A percentile compares a stretch with the other conserved stretches of the same genome.
phyloP scores from a whole-genome alignment of 1,139 yeast genomes.

The Kodamaea anthophila region DNA sequence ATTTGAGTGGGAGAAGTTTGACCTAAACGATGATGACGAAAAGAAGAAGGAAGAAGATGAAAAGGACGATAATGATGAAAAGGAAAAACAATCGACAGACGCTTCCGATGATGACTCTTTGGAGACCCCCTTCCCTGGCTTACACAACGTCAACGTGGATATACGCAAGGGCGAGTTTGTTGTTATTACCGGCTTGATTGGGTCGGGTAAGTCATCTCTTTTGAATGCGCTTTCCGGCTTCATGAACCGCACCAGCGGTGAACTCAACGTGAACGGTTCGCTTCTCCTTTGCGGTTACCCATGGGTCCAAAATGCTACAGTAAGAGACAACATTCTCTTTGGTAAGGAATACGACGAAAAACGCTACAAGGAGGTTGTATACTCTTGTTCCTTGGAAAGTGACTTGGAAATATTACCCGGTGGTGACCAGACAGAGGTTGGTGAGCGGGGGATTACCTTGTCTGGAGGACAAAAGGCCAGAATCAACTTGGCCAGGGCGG shows the following conservation, averaged over 20 bases:
- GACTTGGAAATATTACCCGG: constrained; percentile 14
- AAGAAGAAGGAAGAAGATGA: constrained; percentile 1
- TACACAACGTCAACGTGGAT: constrained; percentile 23
- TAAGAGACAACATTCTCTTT: constrained; percentile 57
- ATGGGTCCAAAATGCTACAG: constrained; percentile 40
- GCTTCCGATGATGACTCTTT: neutral
- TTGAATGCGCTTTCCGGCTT: constrained; percentile 41
- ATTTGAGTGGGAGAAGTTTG: constrained; percentile 59
- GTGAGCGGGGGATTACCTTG: constrained; percentile 17
- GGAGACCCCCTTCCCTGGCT: constrained; percentile 6
- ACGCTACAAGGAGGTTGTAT: constrained; percentile 49
- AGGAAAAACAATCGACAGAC: constrained; percentile 1
- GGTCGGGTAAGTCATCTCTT: constrained; percentile 45
- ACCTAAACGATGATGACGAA: constrained; percentile 2
- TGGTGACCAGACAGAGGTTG: constrained; percentile 17
- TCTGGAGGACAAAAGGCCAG: constrained; percentile 20
- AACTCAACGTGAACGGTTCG: constrained; percentile 33
- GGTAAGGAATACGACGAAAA: constrained; percentile 52
- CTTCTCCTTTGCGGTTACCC: constrained; percentile 46
- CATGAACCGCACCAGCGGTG: constrained; percentile 42
- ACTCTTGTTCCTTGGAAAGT: constrained; percentile 58
- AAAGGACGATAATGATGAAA: constrained; percentile 1
- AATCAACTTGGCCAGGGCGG: constrained; percentile 17
- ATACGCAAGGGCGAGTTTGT: constrained; percentile 39
- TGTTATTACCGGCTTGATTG: constrained; percentile 45